Evolutionary conservation across 768 basidiomycete species (phyloP).

Genomic region (Termitomyces sp.): DNA sequence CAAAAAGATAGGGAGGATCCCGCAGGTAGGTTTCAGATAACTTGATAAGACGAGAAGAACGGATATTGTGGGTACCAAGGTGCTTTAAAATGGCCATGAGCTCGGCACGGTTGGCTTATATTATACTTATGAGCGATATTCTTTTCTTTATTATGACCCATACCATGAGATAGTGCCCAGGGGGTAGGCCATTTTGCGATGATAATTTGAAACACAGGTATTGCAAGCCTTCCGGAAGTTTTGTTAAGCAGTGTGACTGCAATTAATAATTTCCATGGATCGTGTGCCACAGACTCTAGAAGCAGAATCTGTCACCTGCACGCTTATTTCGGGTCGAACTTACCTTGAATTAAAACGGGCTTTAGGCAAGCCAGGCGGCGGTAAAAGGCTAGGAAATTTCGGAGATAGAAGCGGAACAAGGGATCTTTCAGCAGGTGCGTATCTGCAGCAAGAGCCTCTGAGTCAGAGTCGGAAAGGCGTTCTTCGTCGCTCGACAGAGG

Average conservation of each 20-base stretch:
- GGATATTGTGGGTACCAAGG: conserved; percentile 55
- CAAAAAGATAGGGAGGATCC: conserved; percentile 30
- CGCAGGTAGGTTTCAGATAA: conserved; percentile 48
- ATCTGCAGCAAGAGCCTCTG: neutral
- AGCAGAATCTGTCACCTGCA: neutral
- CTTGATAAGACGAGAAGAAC: conserved; percentile 47
- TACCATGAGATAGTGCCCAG: conserved; percentile 48
- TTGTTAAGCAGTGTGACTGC: conserved; percentile 67
- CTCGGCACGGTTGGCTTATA: conserved; percentile 36
- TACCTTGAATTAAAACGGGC: conserved; percentile 36
- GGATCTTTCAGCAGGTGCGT: conserved; percentile 14
- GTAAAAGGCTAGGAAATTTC: conserved; percentile 17
- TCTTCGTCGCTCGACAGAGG: neutral
- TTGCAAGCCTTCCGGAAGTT: conserved; percentile 55
- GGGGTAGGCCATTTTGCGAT: conserved; percentile 55
- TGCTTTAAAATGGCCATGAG: conserved; percentile 40
- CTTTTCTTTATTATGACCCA: neutral
- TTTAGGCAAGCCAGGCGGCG: conserved; percentile 21
- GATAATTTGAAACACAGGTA: conserved; percentile 61
- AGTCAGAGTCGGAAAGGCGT: neutral
- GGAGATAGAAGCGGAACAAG: conserved; percentile 21
- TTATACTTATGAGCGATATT: neutral
- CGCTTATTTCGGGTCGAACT: neutral
- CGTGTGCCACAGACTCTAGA: conserved; percentile 44
- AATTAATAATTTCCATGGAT: conserved; percentile 68